phyloP scores from a whole-genome alignment of 169 alveolate species.

The Babesia caballi region DNA sequence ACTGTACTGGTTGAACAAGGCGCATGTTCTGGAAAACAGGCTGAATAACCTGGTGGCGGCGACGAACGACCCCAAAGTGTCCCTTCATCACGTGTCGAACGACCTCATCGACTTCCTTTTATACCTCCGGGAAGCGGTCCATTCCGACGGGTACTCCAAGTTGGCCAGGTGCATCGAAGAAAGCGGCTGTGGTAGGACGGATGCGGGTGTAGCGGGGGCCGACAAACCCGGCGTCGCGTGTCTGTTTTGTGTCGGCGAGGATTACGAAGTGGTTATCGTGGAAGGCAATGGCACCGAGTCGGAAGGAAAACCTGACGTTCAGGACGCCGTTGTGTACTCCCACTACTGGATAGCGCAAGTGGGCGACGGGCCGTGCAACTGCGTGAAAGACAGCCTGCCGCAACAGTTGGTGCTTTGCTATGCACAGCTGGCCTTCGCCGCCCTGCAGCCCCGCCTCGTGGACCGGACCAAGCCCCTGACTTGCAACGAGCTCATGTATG shows the following conservation, averaged over 20 bases:
- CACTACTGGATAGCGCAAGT: background rate
- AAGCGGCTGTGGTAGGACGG: background rate
- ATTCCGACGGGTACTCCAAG: slow-evolving; percentile 17
- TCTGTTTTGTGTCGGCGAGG: background rate
- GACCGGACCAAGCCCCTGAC: background rate
- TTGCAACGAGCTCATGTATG: slow-evolving; percentile 17
- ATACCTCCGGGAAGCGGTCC: slow-evolving; percentile 2
- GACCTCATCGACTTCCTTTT: background rate
- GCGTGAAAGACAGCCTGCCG: slow-evolving; percentile 10
- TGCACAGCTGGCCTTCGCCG: slow-evolving; percentile 39
- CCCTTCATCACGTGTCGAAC: background rate
- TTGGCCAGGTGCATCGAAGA: background rate
- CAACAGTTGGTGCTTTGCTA: slow-evolving; percentile 25
- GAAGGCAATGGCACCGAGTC: background rate
- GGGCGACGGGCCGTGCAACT: background rate
- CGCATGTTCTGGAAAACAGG: background rate
- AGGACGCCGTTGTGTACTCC: background rate
- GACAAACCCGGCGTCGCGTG: background rate
- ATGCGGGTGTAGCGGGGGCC: background rate
- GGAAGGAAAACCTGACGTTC: no score
- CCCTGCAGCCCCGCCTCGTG: slow-evolving; percentile 7
- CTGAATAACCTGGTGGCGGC: background rate
- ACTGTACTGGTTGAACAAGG: slow-evolving; percentile 11
- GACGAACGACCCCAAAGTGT: background rate
- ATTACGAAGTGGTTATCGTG: background rate